These are phyloP conservation scores for Ophiognomonia clavigignenti-juglandacearum DNA, from an alignment of 2,329 filamentous ascomycete species.

Conservation along the genomic window DNA sequence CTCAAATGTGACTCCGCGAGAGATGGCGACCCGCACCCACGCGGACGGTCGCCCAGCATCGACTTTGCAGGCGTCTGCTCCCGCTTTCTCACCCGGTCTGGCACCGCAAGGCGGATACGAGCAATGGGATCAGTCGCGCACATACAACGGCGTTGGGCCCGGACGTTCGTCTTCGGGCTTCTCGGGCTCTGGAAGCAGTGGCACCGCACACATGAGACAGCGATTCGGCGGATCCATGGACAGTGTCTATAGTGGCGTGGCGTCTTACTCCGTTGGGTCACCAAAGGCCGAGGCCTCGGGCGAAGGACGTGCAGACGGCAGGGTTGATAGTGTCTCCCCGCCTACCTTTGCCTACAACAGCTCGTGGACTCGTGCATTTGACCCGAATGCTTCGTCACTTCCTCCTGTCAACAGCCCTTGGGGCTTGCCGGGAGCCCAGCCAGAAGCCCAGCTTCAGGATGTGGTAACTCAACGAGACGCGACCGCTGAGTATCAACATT, in stretches of 20 bases:
- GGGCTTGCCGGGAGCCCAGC: constrained; percentile 20
- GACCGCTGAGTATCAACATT: constrained; percentile 4
- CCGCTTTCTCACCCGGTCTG: constrained; percentile 7
- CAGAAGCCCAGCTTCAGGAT: constrained; percentile 1
- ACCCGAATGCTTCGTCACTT: constrained; percentile 22
- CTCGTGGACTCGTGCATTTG: constrained; percentile 24
- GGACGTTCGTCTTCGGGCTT: constrained; percentile 11
- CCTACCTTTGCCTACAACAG: constrained; percentile 10
- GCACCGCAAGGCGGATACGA: constrained; percentile 6
- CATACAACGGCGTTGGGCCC: constrained; percentile 1
- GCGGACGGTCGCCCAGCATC: constrained; percentile 32
- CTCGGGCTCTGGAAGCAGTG: background rate
- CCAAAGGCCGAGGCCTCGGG: background rate
- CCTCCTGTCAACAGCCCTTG: constrained; percentile 28
- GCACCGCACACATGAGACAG: constrained; percentile 10
- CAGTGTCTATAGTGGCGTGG: constrained; percentile 6
- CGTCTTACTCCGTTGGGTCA: constrained; percentile 4
- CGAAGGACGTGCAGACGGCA: background rate
- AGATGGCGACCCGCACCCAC: constrained; percentile 16
- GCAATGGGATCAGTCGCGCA: background rate
- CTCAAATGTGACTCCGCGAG: constrained; percentile 26
- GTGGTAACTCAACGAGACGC: constrained; percentile 6
- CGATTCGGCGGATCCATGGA: constrained; percentile 13
- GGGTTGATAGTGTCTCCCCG: constrained; percentile 9
- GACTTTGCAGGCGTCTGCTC: constrained; percentile 7